These are phyloP conservation scores for Clonostachys chloroleuca DNA, from an alignment of 2,329 filamentous ascomycete genomes.

Conservation along the genomic window DNA sequence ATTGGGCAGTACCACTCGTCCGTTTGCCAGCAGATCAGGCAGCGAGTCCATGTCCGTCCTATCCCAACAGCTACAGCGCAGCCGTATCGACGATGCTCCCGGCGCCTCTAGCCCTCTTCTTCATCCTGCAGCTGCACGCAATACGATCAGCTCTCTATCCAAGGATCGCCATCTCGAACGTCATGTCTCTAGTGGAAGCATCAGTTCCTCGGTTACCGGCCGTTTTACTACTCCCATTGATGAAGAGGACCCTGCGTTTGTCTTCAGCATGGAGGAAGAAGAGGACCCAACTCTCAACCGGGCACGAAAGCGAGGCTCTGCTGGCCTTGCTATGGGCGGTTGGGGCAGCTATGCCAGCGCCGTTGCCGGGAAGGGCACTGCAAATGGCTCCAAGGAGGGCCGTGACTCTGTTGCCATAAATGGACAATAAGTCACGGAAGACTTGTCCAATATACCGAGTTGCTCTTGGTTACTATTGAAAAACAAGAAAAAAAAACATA, in stretches of 20 bases:
- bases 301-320: slow-evolving; percentile 43
- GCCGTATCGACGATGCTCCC: slow-evolving; percentile 42
- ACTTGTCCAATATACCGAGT: too few relatives aligned
- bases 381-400: slow-evolving; percentile 5
- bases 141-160: slow-evolving; percentile 30
- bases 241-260: slow-evolving; percentile 59
- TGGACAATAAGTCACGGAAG: slow-evolving; percentile 15
- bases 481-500: too few relatives aligned
- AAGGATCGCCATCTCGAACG: slow-evolving; percentile 40
- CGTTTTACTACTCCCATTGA: slow-evolving; percentile 62
- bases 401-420: slow-evolving; percentile 19
- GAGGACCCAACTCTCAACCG: slow-evolving; percentile 43
- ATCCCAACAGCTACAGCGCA: slow-evolving; percentile 59
- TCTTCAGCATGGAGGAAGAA: slow-evolving; percentile 63
- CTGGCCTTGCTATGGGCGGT: slow-evolving; percentile 29
- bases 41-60: slow-evolving; percentile 54
- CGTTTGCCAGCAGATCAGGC: slow-evolving; percentile 30
- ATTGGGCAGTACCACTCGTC: slow-evolving; percentile 4
- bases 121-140: slow-evolving; percentile 41
- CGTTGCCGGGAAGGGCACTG: slow-evolving; percentile 15
- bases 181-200: slow-evolving; percentile 55
- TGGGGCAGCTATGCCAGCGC: slow-evolving; percentile 35
- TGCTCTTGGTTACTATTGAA: too few relatives aligned
- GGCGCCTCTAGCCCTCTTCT: slow-evolving; percentile 41
- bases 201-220: slow-evolving; percentile 47